These are phyloP conservation scores for Penstemon barbatus DNA, from an alignment of 257 asterid species.

Conservation along the genomic window DNA sequence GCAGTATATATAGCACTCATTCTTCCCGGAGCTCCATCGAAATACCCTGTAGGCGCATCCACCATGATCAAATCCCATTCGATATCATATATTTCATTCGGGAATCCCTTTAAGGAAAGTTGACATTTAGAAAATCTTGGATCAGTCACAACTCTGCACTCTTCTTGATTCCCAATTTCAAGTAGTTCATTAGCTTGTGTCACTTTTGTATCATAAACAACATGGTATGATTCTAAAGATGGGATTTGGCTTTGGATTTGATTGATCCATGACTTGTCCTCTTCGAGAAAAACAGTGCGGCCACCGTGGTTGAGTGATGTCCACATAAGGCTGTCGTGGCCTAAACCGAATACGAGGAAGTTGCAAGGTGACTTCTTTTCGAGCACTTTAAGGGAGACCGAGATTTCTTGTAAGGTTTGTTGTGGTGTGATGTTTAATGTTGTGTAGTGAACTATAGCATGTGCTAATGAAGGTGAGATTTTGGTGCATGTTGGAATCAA, in stretches of 20 bases:
- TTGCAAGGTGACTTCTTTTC: constrained; percentile 43
- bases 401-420: constrained; percentile 34
- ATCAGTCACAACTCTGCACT: constrained; percentile 30
- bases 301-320: constrained; percentile 37
- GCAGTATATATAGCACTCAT: constrained; percentile 40
- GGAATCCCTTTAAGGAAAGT: constrained; percentile 33
- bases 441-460: constrained; percentile 36
- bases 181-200: constrained; percentile 28
- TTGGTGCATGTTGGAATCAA: constrained; percentile 28
- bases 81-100: constrained; percentile 32
- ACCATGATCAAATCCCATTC: constrained; percentile 46
- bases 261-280: constrained; percentile 24
- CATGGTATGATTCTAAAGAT: constrained; percentile 30
- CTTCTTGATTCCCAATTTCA: constrained; percentile 17
- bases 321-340: constrained; percentile 45
- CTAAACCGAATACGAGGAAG: constrained; percentile 41
- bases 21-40: constrained; percentile 26
- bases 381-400: constrained; percentile 30
- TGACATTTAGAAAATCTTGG: constrained; percentile 37
- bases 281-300: constrained; percentile 41
- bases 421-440: constrained; percentile 27
- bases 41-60: constrained; percentile 39
- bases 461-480: constrained; percentile 33
- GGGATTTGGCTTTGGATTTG: constrained; percentile 24
- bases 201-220: constrained; percentile 29